Evolutionary conservation across 2,329 filamentous ascomycete genomes (phyloP).

Genomic region (Cadophora sp.): DNA sequence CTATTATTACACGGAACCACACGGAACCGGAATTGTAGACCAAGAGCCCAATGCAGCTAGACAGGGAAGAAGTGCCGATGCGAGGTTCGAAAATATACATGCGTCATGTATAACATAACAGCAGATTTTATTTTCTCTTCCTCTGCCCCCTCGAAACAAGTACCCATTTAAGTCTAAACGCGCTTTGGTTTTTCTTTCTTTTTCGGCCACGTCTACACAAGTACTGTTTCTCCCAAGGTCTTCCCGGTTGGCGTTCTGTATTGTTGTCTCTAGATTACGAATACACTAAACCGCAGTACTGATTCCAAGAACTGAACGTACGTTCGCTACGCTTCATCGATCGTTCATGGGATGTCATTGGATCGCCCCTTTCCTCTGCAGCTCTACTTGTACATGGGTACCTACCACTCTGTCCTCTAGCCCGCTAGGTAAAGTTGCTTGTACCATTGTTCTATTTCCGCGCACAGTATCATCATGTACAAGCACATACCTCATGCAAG

Average conservation of each 20-base stretch:
- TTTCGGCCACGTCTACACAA: conserved; percentile 3
- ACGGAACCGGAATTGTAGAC: not conserved
- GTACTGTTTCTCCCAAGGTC: not conserved
- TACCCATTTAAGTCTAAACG: not conserved
- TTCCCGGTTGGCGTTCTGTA: not conserved
- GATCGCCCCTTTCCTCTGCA: not conserved
- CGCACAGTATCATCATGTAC: not conserved
- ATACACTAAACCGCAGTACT: not conserved
- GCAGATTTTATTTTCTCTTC: not conserved
- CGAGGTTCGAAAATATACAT: not conserved
- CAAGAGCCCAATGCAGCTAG: not conserved
- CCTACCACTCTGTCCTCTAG: not conserved
- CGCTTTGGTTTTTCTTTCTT: not conserved
- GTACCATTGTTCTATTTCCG: not conserved
- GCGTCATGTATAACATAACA: conserved; percentile 15
- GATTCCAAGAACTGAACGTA: not conserved
- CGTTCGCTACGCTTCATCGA: not conserved
- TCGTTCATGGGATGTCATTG: not conserved
- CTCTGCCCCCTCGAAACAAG: not conserved
- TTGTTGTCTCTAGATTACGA: not conserved
- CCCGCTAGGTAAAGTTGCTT: not conserved
- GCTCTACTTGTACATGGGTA: conserved; percentile 2
- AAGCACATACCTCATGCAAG: conserved; percentile 8
- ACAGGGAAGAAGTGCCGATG: conserved; percentile 11
- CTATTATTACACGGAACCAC: not conserved